Evolutionary conservation across 169 alveolate species (phyloP).

Genomic region (Cryptosporidium xiaoi): DNA sequence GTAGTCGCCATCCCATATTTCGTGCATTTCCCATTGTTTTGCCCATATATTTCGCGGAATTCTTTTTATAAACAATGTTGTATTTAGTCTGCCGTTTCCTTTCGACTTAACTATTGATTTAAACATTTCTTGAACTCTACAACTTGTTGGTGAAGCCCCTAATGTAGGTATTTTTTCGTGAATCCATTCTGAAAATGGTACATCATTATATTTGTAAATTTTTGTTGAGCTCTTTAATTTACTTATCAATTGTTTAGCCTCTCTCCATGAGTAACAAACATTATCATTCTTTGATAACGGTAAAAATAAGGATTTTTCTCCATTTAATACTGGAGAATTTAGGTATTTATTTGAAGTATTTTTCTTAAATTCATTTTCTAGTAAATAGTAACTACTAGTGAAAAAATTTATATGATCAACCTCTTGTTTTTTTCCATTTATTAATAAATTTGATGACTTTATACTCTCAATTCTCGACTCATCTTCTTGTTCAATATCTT

Average conservation of each 20-base stretch:
- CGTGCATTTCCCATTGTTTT: slow-evolving; percentile 80
- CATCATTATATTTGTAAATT: slow-evolving; percentile 72
- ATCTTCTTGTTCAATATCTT: neutral
- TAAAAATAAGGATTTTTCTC: neutral
- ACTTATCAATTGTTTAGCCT: slow-evolving; percentile 48
- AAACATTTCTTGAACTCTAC: slow-evolving; percentile 81
- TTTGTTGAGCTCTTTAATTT: slow-evolving; percentile 37
- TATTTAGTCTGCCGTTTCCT: neutral
- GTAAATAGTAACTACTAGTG: neutral
- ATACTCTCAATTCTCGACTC: neutral
- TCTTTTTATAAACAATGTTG: slow-evolving; percentile 78
- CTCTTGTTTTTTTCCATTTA: neutral
- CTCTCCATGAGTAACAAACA: slow-evolving; percentile 55
- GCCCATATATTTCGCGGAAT: slow-evolving; percentile 82
- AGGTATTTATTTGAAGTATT: slow-evolving; percentile 4
- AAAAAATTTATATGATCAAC: neutral
- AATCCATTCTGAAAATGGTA: slow-evolving; percentile 77
- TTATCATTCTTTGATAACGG: slow-evolving; percentile 13
- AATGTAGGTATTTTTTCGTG: slow-evolving; percentile 79
- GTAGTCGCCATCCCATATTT: slow-evolving; percentile 81
- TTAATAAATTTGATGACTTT: neutral
- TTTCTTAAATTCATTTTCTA: neutral
- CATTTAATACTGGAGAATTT: neutral
- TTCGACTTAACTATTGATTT: slow-evolving; percentile 43
- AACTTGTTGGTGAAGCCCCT: slow-evolving; percentile 80